Base-by-base conservation (phyloP, 805 yeast genomes). In the Cyberlindnera japonica region DNA sequence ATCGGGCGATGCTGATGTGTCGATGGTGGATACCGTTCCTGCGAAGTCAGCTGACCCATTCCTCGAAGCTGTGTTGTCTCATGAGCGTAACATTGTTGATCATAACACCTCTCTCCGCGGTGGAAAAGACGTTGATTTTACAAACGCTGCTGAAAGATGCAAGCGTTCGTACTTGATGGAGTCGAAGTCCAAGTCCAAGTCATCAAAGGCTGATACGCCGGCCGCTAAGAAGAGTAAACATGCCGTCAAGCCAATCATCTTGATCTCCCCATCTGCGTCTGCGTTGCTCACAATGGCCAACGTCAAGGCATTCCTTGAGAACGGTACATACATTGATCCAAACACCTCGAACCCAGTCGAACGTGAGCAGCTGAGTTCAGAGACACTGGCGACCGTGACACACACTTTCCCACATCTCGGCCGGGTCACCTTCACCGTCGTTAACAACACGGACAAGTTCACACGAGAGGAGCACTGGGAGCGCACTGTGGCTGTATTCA, bases 381-480 rank as follows among this genome's bases (percentile, higher is more conserved):
- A 34, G 49, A 51, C 47, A 32, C 38, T 67, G 20, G 25, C 49
- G 4, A 49, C 77, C 50, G 53, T 87, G 12, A 60, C 69, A 33
- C 81, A 86, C 42, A 62, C 65, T 3, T 76, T 83, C 20, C 77
- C 77, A 37, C 64, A 67, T 36, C 67, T 87, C 25, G 78, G 84
- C 13, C 76, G 72, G 17, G 69, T 81, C 37, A 74, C 78, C 33
- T 83, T 86, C 54, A 71, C 89, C 51, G 83, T 93, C 40, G 97
- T 90, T 23, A 95, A 87, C 58, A 84, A 86, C 41, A 88, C 89
- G 5, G 95, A 89, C 39, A 75, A 81, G 64, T 84, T 84, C 64
- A 81, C 85, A 18, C 91, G 90, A 59, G 95, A 96, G 4, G 98
- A 93, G 61, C 88, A 93, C 64, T 93, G 99, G 99, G 95, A 88